These are phyloP conservation scores for Staphylotrichum tortipilum DNA, from an alignment of 495 filamentous ascomycete species.

Conservation along the genomic window DNA sequence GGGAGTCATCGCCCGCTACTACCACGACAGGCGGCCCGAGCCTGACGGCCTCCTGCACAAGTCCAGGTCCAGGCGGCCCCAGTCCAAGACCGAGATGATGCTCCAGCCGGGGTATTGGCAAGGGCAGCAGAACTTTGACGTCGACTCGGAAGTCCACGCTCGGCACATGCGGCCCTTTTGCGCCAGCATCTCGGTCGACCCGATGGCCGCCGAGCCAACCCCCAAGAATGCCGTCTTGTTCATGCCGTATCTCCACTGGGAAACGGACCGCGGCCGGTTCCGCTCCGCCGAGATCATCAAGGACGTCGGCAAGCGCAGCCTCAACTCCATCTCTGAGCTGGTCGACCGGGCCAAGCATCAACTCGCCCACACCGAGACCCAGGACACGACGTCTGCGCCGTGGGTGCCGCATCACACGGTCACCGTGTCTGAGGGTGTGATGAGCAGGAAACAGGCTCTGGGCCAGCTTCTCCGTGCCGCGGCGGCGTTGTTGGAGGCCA, in stretches of 20 bases:
- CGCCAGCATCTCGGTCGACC: slow-evolving; percentile 8
- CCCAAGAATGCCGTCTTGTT: slow-evolving; percentile 19
- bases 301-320: slow-evolving; percentile 10
- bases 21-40: slow-evolving; percentile 19
- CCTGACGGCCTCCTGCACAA: slow-evolving; percentile 8
- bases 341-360: slow-evolving; percentile 14
- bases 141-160: slow-evolving; percentile 17
- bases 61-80: background rate
- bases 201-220: slow-evolving; percentile 3
- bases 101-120: slow-evolving; percentile 26
- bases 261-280: slow-evolving; percentile 20
- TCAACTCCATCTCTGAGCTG: slow-evolving; percentile 12
- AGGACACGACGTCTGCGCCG: slow-evolving; percentile 5
- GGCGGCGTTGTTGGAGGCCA: slow-evolving; percentile 18
- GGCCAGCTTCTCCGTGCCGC: slow-evolving; percentile 15
- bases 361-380: slow-evolving; percentile 2
- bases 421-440: background rate
- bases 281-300: slow-evolving; percentile 18
- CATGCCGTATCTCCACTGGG: slow-evolving; percentile 32
- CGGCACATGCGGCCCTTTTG: slow-evolving; percentile 27
- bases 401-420: background rate
- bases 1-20: slow-evolving; percentile 23
- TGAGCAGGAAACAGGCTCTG: slow-evolving; percentile 8
- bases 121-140: slow-evolving; percentile 24
- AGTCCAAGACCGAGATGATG: slow-evolving; percentile 16